Conservation (phyloP, 148 eudicot species). For the Camellia japonica region DNA sequence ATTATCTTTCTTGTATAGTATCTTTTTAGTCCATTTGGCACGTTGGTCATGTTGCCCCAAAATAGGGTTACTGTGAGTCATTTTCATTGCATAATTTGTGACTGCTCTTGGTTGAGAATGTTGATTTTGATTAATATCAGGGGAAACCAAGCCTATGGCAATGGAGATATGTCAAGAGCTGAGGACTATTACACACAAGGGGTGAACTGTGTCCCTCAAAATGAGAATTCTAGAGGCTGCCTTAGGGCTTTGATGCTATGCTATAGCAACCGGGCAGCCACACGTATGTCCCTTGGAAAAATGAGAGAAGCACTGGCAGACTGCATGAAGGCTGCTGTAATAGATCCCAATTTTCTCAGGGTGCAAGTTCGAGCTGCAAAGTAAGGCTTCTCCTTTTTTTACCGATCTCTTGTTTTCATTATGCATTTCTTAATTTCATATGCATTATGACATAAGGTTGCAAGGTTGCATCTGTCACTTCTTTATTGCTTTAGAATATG, state of each 20-base stretch:
- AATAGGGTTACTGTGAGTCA: background rate
- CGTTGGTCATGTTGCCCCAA: conserved; percentile 12
- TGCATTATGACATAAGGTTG: background rate
- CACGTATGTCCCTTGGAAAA: conserved; percentile 79
- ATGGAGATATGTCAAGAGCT: conserved; percentile 71
- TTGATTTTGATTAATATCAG: conserved; percentile 36
- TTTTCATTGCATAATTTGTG: background rate
- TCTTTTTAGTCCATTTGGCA: background rate
- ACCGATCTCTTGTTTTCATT: background rate
- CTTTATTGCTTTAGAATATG: background rate
- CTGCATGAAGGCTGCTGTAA: conserved; percentile 66
- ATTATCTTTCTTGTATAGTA: background rate
- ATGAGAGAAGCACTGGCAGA: conserved; percentile 83
- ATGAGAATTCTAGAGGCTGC: conserved; percentile 68
- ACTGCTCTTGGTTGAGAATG: background rate
- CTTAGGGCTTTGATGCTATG: conserved; percentile 83
- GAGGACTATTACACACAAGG: conserved; percentile 88
- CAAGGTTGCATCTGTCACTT: background rate
- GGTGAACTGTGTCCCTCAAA: conserved; percentile 64
- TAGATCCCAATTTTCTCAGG: conserved; percentile 78
- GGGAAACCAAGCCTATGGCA: conserved; percentile 96
- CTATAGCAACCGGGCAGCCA: conserved; percentile 96
- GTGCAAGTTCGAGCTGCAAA: conserved; percentile 93
- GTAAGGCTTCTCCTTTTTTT: conserved; percentile 36
- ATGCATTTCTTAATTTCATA: background rate